A percentile compares a stretch with the other conserved stretches of the same genome.
phyloP scores from a whole-genome alignment of 2,329 filamentous ascomycete genomes.

The Aspergillus versicolor region DNA sequence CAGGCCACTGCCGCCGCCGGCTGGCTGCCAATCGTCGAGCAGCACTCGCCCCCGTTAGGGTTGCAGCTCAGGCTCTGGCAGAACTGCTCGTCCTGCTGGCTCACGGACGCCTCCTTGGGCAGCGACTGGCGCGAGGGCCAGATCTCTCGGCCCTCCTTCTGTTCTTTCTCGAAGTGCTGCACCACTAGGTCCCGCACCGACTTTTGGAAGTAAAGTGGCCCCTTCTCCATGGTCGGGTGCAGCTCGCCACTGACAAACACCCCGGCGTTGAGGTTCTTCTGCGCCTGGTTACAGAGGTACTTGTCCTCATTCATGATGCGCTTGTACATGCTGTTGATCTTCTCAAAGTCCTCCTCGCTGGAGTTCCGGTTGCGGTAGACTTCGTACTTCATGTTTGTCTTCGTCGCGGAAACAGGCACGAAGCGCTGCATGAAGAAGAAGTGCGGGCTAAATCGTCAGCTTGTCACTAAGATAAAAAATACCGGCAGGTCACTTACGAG shows the following conservation, averaged over 20 bases:
- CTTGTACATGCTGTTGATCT: conserved; percentile 60
- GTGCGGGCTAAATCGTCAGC: conserved; percentile 38
- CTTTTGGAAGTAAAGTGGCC: conserved; percentile 57
- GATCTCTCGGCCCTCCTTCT: conserved; percentile 47
- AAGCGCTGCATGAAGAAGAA: conserved; percentile 67
- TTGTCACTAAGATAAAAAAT: not conserved
- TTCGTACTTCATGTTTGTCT: conserved; percentile 60
- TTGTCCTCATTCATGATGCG: conserved; percentile 66
- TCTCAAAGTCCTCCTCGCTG: conserved; percentile 56
- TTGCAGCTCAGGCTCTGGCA: conserved; percentile 24
- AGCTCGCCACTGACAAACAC: conserved; percentile 62
- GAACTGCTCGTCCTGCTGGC: conserved; percentile 32
- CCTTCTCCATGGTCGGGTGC: conserved; percentile 59
- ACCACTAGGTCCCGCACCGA: conserved; percentile 50
- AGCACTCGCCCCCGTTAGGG: too few relatives aligned
- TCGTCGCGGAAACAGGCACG: conserved; percentile 54
- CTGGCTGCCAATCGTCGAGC: not conserved
- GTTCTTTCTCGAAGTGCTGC: conserved; percentile 49
- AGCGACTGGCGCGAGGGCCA: conserved; percentile 50
- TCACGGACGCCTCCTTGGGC: conserved; percentile 25
- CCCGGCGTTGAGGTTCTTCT: conserved; percentile 60
- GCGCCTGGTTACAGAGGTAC: conserved; percentile 57
- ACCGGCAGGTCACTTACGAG: conserved; percentile 23
- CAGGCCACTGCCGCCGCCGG: conserved; percentile 4
- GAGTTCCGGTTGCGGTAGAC: conserved; percentile 62